phyloP scores from a whole-genome alignment of 202 grass and related monocot genomes.

The Zoysia matrella region DNA sequence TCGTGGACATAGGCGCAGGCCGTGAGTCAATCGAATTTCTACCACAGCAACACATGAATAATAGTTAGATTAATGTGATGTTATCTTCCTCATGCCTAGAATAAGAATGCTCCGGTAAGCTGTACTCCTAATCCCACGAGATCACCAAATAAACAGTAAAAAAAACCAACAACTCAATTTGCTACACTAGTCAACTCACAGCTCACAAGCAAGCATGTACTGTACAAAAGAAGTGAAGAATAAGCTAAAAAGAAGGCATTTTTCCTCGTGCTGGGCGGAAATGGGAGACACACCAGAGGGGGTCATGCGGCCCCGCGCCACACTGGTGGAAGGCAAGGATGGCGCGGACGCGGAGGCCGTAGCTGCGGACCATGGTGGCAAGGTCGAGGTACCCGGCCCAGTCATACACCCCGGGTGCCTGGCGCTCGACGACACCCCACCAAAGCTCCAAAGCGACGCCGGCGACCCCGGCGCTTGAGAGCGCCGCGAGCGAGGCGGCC shows the following conservation, averaged over 20 bases:
- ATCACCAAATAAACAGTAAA: no score
- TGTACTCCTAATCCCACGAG: no score
- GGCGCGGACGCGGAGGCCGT: constrained; percentile 58
- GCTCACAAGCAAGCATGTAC: not conserved
- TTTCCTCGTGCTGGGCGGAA: not conserved
- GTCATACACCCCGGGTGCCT: constrained; percentile 59
- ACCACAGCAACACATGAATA: not conserved
- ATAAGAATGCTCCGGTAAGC: no score
- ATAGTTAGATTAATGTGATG: not conserved
- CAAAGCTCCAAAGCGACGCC: no score
- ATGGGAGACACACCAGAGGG: constrained; percentile 50
- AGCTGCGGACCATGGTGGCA: constrained; percentile 52
- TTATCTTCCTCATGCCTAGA: no score
- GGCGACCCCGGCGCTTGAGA: constrained; percentile 18
- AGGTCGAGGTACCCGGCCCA: constrained; percentile 75
- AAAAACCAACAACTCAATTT: no score
- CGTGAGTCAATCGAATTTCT: not conserved
- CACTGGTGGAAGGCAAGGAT: constrained; percentile 41
- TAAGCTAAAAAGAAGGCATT: not conserved
- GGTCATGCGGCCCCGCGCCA: constrained; percentile 57
- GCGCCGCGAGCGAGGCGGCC: constrained; percentile 65
- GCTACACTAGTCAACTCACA: no score
- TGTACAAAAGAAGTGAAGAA: not conserved
- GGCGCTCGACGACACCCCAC: not conserved
- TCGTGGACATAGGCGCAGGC: not conserved